Percentiles rank a stretch among this genome's conserved stretches.
These are phyloP conservation scores for Akanthomyces lecanii DNA, from an alignment of 2,329 filamentous ascomycete genomes.

Conservation along the genomic window DNA sequence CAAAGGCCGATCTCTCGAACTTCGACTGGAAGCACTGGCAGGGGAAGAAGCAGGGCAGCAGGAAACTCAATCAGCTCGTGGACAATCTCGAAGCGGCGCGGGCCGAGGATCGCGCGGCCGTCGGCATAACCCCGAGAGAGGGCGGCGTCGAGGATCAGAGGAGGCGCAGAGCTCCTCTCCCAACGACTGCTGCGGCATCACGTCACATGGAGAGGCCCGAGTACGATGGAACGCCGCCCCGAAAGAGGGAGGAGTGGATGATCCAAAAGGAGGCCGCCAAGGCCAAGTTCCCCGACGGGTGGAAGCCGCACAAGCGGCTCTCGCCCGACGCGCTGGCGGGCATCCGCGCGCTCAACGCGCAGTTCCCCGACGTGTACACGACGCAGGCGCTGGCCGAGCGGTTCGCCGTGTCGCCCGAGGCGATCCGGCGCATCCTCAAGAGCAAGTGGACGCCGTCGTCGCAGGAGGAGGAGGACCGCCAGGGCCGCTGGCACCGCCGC, in stretches of 20 bases:
- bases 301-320: constrained; percentile 78
- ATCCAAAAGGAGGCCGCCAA: constrained; percentile 70
- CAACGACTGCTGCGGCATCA: neutral
- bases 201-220: too few relatives aligned
- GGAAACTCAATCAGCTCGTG: neutral
- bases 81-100: constrained; percentile 9
- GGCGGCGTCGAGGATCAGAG: neutral
- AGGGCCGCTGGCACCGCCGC: constrained; percentile 58
- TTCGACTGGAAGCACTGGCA: constrained; percentile 13
- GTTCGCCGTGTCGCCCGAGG: constrained; percentile 85
- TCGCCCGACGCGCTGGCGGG: constrained; percentile 91
- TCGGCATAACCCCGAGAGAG: neutral
- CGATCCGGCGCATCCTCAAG: constrained; percentile 79
- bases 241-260: constrained; percentile 58
- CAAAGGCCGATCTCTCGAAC: neutral
- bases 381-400: constrained; percentile 68
- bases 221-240: neutral
- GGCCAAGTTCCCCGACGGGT: constrained; percentile 75
- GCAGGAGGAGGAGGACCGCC: constrained; percentile 54
- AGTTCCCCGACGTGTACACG: constrained; percentile 73
- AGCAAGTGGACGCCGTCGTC: constrained; percentile 66
- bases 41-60: constrained; percentile 3
- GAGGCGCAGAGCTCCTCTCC: neutral
- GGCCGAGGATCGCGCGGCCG: neutral
- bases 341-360: constrained; percentile 74